phyloP scores from a whole-genome alignment of 2,329 filamentous ascomycete species.

The Pestalotiopsis sp. region DNA sequence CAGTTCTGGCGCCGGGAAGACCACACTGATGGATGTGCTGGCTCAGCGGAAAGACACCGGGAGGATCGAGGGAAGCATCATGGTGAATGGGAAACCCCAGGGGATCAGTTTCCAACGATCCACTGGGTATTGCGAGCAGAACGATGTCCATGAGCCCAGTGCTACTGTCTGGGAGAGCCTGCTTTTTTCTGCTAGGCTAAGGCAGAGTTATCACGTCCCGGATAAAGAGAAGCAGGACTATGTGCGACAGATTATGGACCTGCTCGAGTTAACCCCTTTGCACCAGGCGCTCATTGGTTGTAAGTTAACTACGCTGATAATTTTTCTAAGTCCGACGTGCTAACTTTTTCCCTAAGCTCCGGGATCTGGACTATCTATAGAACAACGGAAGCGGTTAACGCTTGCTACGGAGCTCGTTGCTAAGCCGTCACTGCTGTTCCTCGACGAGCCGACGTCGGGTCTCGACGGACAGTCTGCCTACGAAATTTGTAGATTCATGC shows the following conservation, averaged over 20 bases:
- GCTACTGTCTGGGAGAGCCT: conserved; percentile 67
- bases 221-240: conserved; percentile 65
- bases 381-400: conserved; percentile 57
- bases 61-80: conserved; percentile 72
- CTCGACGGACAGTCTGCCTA: conserved; percentile 59
- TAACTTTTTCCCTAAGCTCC: conserved; percentile 25
- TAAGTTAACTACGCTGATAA: no score
- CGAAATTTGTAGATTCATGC: conserved; percentile 61
- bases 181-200: conserved; percentile 63
- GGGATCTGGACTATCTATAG: conserved; percentile 64
- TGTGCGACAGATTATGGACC: conserved; percentile 64
- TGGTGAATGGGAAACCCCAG: conserved; percentile 72
- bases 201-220: conserved; percentile 58
- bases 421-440: conserved; percentile 60
- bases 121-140: conserved; percentile 68
- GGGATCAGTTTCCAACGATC: conserved; percentile 78
- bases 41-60: conserved; percentile 36
- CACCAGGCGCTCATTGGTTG: conserved; percentile 61
- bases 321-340: no score
- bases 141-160: conserved; percentile 66
- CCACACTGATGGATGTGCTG: conserved; percentile 22
- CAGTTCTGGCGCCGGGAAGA: conserved; percentile 39
- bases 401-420: conserved; percentile 57
- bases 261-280: conserved; percentile 66
- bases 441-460: conserved; percentile 62